These are phyloP conservation scores for Cladosporium sp. DNA, from an alignment of 2,329 filamentous ascomycete species.

Conservation along the genomic window DNA sequence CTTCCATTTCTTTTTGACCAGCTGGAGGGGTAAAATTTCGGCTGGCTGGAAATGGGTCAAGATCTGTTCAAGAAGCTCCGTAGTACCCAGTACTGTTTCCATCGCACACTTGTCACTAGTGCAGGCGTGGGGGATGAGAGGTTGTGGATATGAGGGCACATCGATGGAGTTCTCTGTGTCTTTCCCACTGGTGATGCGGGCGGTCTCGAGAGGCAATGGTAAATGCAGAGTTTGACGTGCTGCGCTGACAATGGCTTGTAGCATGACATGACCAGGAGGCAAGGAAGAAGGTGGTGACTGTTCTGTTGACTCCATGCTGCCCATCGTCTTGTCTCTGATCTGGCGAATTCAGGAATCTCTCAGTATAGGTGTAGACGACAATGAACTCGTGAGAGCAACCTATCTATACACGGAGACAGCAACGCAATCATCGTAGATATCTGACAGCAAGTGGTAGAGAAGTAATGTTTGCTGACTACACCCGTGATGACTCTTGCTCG, in stretches of 20 bases:
- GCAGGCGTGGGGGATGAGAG: neutral
- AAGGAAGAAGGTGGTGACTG: too few species aligned
- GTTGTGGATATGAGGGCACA: neutral
- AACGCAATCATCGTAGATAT: too few species aligned
- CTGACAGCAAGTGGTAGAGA: too few species aligned
- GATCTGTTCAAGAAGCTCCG: constrained; percentile 24
- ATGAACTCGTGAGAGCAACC: too few species aligned
- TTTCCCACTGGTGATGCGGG: neutral
- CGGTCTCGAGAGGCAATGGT: neutral
- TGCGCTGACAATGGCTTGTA: too few species aligned
- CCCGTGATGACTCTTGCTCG: neutral
- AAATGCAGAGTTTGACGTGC: neutral
- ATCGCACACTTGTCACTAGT: constrained; percentile 18
- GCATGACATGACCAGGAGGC: too few species aligned
- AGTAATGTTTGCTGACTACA: neutral
- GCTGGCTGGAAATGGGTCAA: constrained; percentile 18
- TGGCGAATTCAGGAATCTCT: too few species aligned
- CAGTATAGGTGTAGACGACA: too few species aligned
- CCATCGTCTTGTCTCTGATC: too few species aligned
- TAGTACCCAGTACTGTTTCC: constrained; percentile 19
- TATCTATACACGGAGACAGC: too few species aligned
- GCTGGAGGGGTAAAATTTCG: constrained; percentile 18
- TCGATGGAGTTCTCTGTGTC: neutral
- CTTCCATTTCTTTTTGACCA: constrained; percentile 19
- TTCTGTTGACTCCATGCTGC: too few species aligned